These are phyloP conservation scores for Mycena sanguinolenta DNA, from an alignment of 768 basidiomycete species.

Conservation along the genomic window DNA sequence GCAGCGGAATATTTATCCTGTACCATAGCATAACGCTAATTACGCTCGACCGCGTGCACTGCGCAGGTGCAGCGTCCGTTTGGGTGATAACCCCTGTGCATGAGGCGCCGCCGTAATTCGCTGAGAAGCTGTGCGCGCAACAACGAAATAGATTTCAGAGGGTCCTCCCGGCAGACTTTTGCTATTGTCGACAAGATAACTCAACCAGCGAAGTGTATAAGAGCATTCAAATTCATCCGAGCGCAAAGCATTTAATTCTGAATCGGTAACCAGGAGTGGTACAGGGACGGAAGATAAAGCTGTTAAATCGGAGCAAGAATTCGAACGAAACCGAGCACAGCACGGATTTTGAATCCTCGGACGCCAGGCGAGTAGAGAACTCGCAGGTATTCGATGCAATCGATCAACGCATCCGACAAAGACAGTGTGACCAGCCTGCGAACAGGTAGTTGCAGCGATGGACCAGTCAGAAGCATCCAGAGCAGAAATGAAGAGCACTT, in stretches of 20 bases:
- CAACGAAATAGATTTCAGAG: constrained; percentile 51
- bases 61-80: constrained; percentile 65
- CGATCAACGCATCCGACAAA: constrained; percentile 53
- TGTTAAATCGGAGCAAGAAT: background rate
- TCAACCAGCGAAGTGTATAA: constrained; percentile 82
- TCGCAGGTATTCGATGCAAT: constrained; percentile 64
- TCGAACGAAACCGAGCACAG: constrained; percentile 35
- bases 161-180: constrained; percentile 29
- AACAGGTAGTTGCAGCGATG: constrained; percentile 70
- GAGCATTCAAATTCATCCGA: constrained; percentile 78
- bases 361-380: constrained; percentile 73
- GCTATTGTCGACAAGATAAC: constrained; percentile 65
- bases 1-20: constrained; percentile 79
- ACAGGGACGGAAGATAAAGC: background rate
- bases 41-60: constrained; percentile 25
- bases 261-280: background rate
- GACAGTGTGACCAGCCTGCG: constrained; percentile 53
- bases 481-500: too few relatives aligned
- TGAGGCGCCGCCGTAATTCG: constrained; percentile 72
- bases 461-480: constrained; percentile 20
- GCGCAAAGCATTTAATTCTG: constrained; percentile 46
- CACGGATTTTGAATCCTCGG: constrained; percentile 65
- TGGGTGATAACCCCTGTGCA: constrained; percentile 71
- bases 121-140: constrained; percentile 69
- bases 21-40: constrained; percentile 61